Evolutionary conservation across 371 early-diverging fungal genomes (phyloP).

Genomic region (Mortierella sp.): DNA sequence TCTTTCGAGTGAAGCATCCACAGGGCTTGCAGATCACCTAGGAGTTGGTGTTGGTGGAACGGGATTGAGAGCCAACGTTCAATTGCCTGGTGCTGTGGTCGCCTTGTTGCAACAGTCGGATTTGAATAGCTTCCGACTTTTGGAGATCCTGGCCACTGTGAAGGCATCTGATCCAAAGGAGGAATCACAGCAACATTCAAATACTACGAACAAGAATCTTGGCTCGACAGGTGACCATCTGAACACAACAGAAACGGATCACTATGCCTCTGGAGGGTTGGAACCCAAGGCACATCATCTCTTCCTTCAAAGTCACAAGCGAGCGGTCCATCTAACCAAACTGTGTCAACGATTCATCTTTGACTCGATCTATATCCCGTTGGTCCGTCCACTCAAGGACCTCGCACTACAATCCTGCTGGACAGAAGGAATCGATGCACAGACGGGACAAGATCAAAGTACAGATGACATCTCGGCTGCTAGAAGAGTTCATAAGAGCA

Average conservation of each 20-base stretch:
- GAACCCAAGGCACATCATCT: constrained; percentile 44
- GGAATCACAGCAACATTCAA: constrained; percentile 5
- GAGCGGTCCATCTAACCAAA: constrained; percentile 50
- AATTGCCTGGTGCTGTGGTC: constrained; percentile 58
- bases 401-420: constrained; percentile 56
- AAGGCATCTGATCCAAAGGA: constrained; percentile 38
- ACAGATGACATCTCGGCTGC: constrained; percentile 16
- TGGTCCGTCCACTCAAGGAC: constrained; percentile 58
- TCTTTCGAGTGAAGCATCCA: neutral
- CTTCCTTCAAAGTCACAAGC: constrained; percentile 38
- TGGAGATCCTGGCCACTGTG: constrained; percentile 49
- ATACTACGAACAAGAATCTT: neutral
- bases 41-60: constrained; percentile 6
- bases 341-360: constrained; percentile 69
- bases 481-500: constrained; percentile 38
- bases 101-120: constrained; percentile 62
- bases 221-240: constrained; percentile 1
- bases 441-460: constrained; percentile 1
- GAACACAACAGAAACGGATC: neutral
- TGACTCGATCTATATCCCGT: constrained; percentile 64
- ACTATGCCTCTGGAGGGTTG: constrained; percentile 24
- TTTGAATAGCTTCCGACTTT: constrained; percentile 63
- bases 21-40: constrained; percentile 7
- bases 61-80: constrained; percentile 9
- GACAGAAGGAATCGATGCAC: constrained; percentile 53